These are phyloP conservation scores for Bipolaris victoriae DNA, from an alignment of 2,329 filamentous ascomycete genomes.

Conservation along the genomic window DNA sequence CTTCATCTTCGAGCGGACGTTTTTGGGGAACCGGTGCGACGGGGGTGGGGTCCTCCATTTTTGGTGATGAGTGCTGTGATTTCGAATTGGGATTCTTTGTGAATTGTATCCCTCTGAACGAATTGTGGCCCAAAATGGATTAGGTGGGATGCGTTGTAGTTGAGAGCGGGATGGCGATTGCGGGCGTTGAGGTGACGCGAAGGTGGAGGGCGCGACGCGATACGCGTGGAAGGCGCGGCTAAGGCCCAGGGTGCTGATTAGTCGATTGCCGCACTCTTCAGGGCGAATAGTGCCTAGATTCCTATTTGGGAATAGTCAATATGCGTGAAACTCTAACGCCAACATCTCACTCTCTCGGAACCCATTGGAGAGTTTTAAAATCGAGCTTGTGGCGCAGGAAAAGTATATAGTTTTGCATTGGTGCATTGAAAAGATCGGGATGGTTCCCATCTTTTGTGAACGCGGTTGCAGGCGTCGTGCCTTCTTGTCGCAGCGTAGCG, in stretches of 20 bases:
- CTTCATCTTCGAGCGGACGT: slow-evolving; percentile 43
- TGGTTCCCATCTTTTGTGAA: background rate
- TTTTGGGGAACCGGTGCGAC: slow-evolving; percentile 35
- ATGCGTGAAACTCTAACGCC: slow-evolving; percentile 3
- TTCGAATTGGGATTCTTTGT: background rate
- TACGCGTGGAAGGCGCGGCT: slow-evolving; percentile 24
- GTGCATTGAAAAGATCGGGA: background rate
- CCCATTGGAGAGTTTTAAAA: background rate
- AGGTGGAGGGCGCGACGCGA: slow-evolving; percentile 35
- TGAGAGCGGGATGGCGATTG: slow-evolving; percentile 16
- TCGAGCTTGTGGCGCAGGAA: background rate
- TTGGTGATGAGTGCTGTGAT: slow-evolving; percentile 1
- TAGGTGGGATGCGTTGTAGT: slow-evolving; percentile 7
- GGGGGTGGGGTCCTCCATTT: slow-evolving; percentile 40
- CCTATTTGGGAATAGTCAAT: slow-evolving; percentile 10
- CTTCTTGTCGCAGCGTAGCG: background rate
- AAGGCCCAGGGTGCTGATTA: background rate
- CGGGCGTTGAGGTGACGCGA: slow-evolving; percentile 30
- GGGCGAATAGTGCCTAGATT: slow-evolving; percentile 10
- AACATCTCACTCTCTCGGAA: background rate
- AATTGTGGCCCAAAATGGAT: background rate
- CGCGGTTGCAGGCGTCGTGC: background rate
- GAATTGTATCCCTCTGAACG: background rate
- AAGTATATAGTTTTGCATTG: too few species aligned
- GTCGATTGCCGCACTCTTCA: slow-evolving; percentile 10